These are phyloP conservation scores for Aspergillus bombycis DNA, from an alignment of 2,329 filamentous ascomycete genomes.

Conservation along the genomic window DNA sequence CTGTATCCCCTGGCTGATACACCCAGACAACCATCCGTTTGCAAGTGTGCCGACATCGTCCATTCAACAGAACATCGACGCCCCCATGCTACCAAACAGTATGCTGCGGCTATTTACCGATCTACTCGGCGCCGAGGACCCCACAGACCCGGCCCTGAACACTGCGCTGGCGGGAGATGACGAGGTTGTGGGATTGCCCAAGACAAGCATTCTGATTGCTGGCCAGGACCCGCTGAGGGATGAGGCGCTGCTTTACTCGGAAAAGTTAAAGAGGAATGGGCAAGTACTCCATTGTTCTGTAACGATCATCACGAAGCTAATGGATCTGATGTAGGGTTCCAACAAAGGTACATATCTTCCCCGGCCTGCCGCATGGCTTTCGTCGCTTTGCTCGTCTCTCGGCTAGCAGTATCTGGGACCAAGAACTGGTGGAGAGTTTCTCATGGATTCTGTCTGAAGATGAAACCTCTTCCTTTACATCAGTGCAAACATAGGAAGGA, in stretches of 20 bases:
- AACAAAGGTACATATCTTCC: background rate
- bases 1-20: no score
- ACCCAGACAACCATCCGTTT: no score
- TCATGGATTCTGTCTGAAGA: no score
- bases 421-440: no score
- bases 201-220: background rate
- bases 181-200: background rate
- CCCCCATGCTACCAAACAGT: background rate
- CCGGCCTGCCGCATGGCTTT: background rate
- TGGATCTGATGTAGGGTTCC: background rate
- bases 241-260: background rate
- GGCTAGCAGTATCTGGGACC: no score
- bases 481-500: no score
- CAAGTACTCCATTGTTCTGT: background rate
- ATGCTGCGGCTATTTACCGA: background rate
- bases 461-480: no score
- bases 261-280: background rate
- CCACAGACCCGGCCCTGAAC: background rate
- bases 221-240: background rate
- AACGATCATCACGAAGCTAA: no score
- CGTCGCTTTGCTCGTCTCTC: background rate
- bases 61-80: background rate
- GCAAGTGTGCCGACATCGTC: no score
- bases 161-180: no score
- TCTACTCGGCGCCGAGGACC: background rate